Evolutionary conservation across 495 filamentous ascomycete genomes (phyloP), one percentile per base, ranked within the genome.

Genomic region (Pyronema omphalodes): DNA sequence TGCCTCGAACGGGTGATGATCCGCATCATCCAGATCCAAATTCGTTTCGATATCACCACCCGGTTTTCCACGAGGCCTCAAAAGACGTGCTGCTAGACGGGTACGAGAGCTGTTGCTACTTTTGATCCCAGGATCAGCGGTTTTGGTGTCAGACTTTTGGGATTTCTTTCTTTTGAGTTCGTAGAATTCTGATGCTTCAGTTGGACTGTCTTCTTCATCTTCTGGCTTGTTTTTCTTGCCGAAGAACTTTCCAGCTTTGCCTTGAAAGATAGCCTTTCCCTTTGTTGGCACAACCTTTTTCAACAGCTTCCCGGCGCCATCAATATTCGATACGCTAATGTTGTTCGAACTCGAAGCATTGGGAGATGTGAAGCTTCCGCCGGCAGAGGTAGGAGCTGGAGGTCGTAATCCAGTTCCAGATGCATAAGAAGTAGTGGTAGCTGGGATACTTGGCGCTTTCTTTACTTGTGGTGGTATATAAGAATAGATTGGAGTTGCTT

Each of bases 11-110:
- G 29, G 36, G 23, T 44, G 23, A 17, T 50, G 35, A 37, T 55
- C n/a, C 12, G 36, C 37, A 43, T 57, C 46, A 37, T 55, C 41
- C 0, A 19, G 23, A 12, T 41, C 33, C 0, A 18, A 17, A 6
- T 46, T 40, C 46, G 40, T 58, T 48, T 41, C 43, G 9, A 59
- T 54, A 43, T 55, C 47, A 40, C 55, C 50, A 3, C n/a, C 15
- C 23, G 23, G 23, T 37, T 54, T 54, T 4, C 52, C 52, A 3
- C 41, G 39, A 12, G 9, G 23, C 1, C 41, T 1, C 6, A 46
- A 18, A n/a, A 54, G 35, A 14, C 29, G 37, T 45, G 52, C 52
- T 9, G 52, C 52, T 14, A 54, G 23, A 33, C 39, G 19, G 19
- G 41, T 9, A 7, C 52, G 39, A 8, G 52, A 39, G 14, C 40